A percentile compares a stretch with the other conserved stretches of the same genome.
These are phyloP conservation scores for Hypoxylon sp. DNA, from an alignment of 2,329 filamentous ascomycete species.

Conservation along the genomic window DNA sequence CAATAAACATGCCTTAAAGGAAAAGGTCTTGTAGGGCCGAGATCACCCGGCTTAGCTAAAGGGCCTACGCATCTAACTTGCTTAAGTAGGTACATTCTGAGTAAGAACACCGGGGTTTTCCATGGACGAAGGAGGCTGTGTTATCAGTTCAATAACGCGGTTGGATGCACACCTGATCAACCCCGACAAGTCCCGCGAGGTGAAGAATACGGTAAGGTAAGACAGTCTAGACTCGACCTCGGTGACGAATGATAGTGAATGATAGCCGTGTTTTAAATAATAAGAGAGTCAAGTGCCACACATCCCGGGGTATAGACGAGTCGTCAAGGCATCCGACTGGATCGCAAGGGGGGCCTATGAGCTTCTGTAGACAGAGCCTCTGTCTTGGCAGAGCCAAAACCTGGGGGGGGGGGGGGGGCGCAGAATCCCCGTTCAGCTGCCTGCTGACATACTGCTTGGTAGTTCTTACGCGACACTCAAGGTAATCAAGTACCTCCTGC, in stretches of 20 bases:
- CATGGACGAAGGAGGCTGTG: slow-evolving; percentile 16
- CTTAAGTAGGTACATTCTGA: slow-evolving; percentile 16
- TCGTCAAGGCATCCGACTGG: slow-evolving; percentile 53
- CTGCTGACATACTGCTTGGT: slow-evolving; percentile 42
- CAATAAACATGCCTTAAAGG: slow-evolving; percentile 14
- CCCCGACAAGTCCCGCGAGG: slow-evolving; percentile 17
- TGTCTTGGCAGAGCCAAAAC: slow-evolving; percentile 38
- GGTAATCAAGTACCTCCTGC: slow-evolving; percentile 19
- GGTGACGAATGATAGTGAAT: slow-evolving; percentile 24
- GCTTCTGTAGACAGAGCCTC: slow-evolving; percentile 43
- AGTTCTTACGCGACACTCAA: slow-evolving; percentile 31
- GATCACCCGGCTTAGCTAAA: slow-evolving; percentile 24
- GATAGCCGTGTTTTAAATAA: slow-evolving; percentile 15
- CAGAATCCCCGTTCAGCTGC: slow-evolving; percentile 24
- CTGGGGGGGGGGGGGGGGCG: slow-evolving; percentile 15
- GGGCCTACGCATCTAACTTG: slow-evolving; percentile 15
- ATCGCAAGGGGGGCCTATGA: slow-evolving; percentile 41
- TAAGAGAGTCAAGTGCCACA: slow-evolving; percentile 36
- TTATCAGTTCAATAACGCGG: slow-evolving; percentile 12
- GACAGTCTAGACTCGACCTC: slow-evolving; percentile 33
- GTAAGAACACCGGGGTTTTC: neutral
- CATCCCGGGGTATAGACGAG: slow-evolving; percentile 32
- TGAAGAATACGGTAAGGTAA: slow-evolving; percentile 38
- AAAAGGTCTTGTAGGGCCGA: slow-evolving; percentile 21
- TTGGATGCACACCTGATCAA: slow-evolving; percentile 26